Percentiles rank a stretch among this genome's conserved stretches.
These are phyloP conservation scores for Paramecium sexaurelia DNA, from an alignment of 73 alveolate species.

Conservation along the genomic window DNA sequence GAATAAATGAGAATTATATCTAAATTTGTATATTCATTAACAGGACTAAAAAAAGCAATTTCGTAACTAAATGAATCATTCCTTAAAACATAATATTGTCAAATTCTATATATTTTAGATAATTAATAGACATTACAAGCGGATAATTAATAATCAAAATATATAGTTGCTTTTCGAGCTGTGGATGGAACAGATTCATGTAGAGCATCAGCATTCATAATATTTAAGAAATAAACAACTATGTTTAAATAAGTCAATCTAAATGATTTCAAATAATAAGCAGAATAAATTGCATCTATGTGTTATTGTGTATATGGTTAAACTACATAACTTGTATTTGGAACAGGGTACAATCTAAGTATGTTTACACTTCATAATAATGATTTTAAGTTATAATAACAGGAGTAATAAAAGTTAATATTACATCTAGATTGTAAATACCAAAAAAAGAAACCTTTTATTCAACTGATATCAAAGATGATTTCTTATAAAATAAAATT, in stretches of 20 bases:
- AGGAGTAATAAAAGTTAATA: background rate
- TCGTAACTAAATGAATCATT: background rate
- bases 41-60: background rate
- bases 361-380: background rate
- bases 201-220: slow-evolving; percentile 32
- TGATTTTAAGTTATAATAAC: slow-evolving; percentile 18
- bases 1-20: background rate
- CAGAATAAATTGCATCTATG: background rate
- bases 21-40: background rate
- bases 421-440: background rate
- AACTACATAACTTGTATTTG: slow-evolving; percentile 34
- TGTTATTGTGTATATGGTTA: slow-evolving; percentile 49
- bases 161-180: slow-evolving; percentile 44
- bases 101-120: background rate
- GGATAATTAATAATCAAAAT: background rate
- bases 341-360: slow-evolving; percentile 29
- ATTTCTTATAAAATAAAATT: background rate
- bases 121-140: background rate
- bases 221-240: slow-evolving; percentile 36
- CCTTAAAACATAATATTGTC: background rate
- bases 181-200: slow-evolving; percentile 42
- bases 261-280: slow-evolving; percentile 17
- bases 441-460: slow-evolving; percentile 32
- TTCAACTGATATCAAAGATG: background rate
- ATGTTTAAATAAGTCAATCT: background rate